Percentiles rank a stretch among this genome's conserved stretches.
These are phyloP conservation scores for Herpotrichia juniperi DNA, from an alignment of 2,329 filamentous ascomycete genomes.

Conservation along the genomic window DNA sequence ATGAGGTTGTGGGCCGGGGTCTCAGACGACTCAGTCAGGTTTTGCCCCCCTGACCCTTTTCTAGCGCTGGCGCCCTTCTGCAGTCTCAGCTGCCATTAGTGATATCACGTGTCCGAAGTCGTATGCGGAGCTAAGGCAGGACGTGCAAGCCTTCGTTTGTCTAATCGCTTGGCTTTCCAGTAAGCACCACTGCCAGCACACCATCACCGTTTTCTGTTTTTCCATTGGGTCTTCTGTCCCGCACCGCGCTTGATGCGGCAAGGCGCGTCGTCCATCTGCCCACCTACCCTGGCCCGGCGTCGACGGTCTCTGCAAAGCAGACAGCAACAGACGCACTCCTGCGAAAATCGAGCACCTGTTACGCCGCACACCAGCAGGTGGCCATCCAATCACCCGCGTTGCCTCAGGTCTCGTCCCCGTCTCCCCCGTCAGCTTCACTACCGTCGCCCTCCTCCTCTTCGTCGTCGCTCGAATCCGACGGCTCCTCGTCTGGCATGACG, in stretches of 20 bases:
- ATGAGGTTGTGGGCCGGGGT: slow-evolving; percentile 14
- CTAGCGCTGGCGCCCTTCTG: slow-evolving; percentile 3
- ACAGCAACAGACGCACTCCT: neutral
- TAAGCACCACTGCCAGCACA: slow-evolving; percentile 25
- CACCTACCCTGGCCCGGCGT: neutral
- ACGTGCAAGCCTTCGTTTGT: slow-evolving; percentile 12
- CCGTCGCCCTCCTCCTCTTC: slow-evolving; percentile 16
- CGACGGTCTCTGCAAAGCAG: neutral
- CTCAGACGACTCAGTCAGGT: slow-evolving; percentile 1
- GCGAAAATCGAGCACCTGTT: neutral
- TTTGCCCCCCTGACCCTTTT: slow-evolving; percentile 9
- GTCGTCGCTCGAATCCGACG: slow-evolving; percentile 34
- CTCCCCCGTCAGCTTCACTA: slow-evolving; percentile 13
- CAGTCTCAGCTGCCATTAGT: slow-evolving; percentile 7
- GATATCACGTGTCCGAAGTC: slow-evolving; percentile 15
- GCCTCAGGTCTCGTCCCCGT: slow-evolving; percentile 11
- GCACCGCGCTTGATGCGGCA: slow-evolving; percentile 2
- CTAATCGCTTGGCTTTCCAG: slow-evolving; percentile 17
- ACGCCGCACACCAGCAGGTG: slow-evolving; percentile 5
- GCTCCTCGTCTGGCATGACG: slow-evolving; percentile 55
- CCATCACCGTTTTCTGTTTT: slow-evolving; percentile 16
- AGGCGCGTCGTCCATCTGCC: neutral
- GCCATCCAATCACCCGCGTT: slow-evolving; percentile 5
- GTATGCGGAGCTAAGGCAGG: slow-evolving; percentile 18
- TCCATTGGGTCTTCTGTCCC: slow-evolving; percentile 26